These are phyloP conservation scores for Kalmusia sp. DNA, from an alignment of 2,329 filamentous ascomycete species.

Conservation along the genomic window DNA sequence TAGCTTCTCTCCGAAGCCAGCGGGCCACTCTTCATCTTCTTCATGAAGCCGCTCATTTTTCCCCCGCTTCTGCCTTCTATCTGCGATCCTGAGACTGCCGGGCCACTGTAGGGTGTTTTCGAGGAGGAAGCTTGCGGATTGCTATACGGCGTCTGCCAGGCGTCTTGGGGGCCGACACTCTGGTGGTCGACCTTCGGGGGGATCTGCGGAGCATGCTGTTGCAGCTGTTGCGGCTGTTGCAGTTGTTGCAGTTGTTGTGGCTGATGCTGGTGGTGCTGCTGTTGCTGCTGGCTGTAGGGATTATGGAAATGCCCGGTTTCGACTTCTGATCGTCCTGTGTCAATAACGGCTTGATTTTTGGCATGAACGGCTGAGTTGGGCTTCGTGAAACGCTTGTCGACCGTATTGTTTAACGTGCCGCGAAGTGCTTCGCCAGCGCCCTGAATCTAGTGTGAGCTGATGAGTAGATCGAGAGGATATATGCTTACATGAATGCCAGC, in stretches of 20 bases:
- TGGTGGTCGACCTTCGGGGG: background rate
- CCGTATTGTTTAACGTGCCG: constrained; percentile 41
- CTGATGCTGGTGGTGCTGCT: constrained; percentile 11
- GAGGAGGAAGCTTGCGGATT: constrained; percentile 32
- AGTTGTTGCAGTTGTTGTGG: background rate
- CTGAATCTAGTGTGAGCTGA: constrained; percentile 16
- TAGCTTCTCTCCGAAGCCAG: constrained; percentile 13
- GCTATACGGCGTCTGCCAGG: constrained; percentile 4
- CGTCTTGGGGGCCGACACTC: background rate
- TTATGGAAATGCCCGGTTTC: constrained; percentile 29
- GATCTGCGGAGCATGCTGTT: background rate
- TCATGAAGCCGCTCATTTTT: constrained; percentile 40
- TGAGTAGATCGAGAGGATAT: background rate
- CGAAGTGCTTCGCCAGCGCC: constrained; percentile 45
- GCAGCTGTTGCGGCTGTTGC: no score
- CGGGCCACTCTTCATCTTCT: constrained; percentile 42
- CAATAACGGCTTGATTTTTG: constrained; percentile 42
- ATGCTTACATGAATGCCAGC: constrained; percentile 44
- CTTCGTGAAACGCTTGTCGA: constrained; percentile 37
- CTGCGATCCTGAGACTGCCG: constrained; percentile 32
- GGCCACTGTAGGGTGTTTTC: constrained; percentile 16
- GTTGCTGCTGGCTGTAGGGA: constrained; percentile 9
- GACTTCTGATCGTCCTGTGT: constrained; percentile 40
- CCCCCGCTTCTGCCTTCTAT: constrained; percentile 30
- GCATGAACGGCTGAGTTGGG: constrained; percentile 34